These are phyloP conservation scores for Boletus rufocinnamomeus DNA, from an alignment of 768 basidiomycete genomes.

Conservation along the genomic window DNA sequence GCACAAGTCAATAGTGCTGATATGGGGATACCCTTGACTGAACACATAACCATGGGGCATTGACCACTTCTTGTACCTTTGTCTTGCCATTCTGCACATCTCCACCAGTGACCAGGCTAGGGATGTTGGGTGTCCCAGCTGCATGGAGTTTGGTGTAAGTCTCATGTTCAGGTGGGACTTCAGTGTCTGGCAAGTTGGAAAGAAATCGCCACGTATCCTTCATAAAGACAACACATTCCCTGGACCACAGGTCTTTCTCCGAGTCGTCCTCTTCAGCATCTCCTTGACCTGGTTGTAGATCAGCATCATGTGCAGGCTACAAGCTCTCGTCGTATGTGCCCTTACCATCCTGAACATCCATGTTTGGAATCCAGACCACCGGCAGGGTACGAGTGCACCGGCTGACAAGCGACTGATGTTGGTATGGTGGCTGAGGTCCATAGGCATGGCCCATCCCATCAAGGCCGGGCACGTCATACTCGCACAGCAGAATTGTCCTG, in stretches of 20 bases:
- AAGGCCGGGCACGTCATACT: too few relatives aligned
- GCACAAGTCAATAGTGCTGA: constrained; percentile 5
- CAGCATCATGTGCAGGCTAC: background rate
- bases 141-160: background rate
- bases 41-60: background rate
- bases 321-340: fast-evolving
- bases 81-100: background rate
- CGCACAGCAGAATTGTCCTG: too few relatives aligned
- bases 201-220: constrained; percentile 13
- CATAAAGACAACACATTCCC: background rate
- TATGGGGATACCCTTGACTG: background rate
- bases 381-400: too few relatives aligned
- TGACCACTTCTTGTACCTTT: background rate
- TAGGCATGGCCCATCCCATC: too few relatives aligned
- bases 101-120: background rate
- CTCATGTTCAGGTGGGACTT: background rate
- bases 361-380: background rate
- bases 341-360: background rate
- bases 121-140: constrained; percentile 6
- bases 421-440: too few relatives aligned
- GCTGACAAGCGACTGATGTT: too few relatives aligned
- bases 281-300: too few relatives aligned
- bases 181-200: background rate
- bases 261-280: background rate
- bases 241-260: background rate